A percentile compares a stretch with the other conserved stretches of the same genome.
phyloP scores from a whole-genome alignment of 202 grass and related monocot genomes.

The Hordeum pubiflorum region DNA sequence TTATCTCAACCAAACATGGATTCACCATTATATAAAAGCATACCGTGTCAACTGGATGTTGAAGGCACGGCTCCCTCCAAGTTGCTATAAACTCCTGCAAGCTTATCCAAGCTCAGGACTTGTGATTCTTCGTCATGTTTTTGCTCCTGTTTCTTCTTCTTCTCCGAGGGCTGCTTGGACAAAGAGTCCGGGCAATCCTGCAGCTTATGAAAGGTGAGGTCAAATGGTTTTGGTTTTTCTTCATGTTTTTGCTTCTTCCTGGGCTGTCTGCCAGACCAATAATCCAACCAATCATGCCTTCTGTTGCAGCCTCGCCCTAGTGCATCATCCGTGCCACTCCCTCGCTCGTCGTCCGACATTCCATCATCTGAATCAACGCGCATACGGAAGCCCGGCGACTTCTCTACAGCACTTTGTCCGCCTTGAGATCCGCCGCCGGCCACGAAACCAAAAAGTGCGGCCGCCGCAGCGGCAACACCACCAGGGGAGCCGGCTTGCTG shows the following conservation, averaged over 20 bases:
- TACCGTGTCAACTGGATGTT: slow-evolving; percentile 58
- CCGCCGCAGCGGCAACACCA: no score
- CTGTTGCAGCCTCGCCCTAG: no score
- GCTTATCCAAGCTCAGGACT: slow-evolving; percentile 29
- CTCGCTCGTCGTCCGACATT: background rate
- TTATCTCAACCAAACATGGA: background rate
- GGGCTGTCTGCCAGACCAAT: slow-evolving; percentile 7
- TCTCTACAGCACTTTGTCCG: background rate
- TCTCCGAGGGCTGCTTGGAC: slow-evolving; percentile 35
- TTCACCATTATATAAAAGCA: background rate
- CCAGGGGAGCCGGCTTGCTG: background rate
- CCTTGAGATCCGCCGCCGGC: background rate
- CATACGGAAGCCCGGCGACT: background rate
- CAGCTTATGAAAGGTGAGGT: slow-evolving; percentile 31
- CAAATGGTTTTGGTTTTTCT: background rate
- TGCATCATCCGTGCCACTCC: no score
- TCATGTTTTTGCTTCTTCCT: slow-evolving; percentile 35
- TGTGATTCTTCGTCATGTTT: slow-evolving; percentile 8
- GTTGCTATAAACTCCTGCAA: slow-evolving; percentile 76
- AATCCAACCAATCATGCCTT: no score
- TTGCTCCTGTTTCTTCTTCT: background rate
- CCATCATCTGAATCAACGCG: slow-evolving; percentile 14
- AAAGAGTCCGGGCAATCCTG: slow-evolving; percentile 3
- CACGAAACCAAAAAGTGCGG: background rate
- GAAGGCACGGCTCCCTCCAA: slow-evolving; percentile 73